Percentiles rank a stretch among this genome's conserved stretches.
Conservation (phyloP, 208 protist species). For the Tetramitus jugosus region DNA sequence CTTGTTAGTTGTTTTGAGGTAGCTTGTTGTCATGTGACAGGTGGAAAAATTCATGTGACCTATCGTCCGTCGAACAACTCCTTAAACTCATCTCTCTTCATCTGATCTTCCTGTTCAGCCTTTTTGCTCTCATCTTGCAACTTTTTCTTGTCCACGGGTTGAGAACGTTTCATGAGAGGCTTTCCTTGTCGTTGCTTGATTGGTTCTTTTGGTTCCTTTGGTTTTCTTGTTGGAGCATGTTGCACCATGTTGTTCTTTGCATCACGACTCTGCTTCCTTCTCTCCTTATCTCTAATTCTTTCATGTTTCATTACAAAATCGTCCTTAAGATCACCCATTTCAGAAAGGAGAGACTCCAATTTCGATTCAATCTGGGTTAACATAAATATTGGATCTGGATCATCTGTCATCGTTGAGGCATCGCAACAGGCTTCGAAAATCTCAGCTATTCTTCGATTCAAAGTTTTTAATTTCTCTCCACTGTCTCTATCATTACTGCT, state of each 20-base stretch:
- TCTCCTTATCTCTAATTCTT: constrained; percentile 71
- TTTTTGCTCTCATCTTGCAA: constrained; percentile 20
- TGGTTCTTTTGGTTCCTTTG: constrained; percentile 55
- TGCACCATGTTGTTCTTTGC: constrained; percentile 58
- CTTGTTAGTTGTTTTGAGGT: no score
- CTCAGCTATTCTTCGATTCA: constrained; percentile 31
- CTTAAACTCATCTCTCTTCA: constrained; percentile 21
- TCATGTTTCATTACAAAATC: constrained; percentile 58
- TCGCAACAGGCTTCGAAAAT: neutral
- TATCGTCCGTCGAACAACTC: no score
- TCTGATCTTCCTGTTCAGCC: neutral
- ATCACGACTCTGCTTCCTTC: constrained; percentile 48
- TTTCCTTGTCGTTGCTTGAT: constrained; percentile 60
- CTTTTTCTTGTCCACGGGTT: constrained; percentile 39
- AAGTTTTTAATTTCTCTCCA: constrained; percentile 23
- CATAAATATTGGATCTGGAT: constrained; percentile 58
- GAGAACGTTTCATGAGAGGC: constrained; percentile 66
- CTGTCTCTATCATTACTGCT: neutral
- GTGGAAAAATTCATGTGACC: no score
- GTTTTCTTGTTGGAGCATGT: constrained; percentile 60
- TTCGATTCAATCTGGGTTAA: constrained; percentile 80
- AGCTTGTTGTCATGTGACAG: no score
- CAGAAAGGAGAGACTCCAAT: constrained; percentile 52
- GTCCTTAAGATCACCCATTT: constrained; percentile 50
- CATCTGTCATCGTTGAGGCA: neutral